Base-by-base conservation (phyloP, 1,139 yeast genomes). In the Ogataea hybrid region DNA sequence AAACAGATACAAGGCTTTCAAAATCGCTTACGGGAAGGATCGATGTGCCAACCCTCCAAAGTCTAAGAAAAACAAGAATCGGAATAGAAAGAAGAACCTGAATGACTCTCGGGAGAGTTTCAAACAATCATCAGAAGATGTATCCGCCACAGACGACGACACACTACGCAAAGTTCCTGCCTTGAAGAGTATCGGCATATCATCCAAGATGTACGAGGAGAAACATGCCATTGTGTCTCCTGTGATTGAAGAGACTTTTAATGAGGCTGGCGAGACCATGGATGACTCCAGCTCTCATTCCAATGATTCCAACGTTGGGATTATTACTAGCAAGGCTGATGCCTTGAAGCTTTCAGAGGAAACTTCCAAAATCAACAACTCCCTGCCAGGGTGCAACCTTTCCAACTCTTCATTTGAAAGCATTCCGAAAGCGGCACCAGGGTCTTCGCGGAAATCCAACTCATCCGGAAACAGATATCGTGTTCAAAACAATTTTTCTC, bases 11-110 rank as follows among this genome's bases (percentile, higher is more conserved):
- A 59, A 56, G 38, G 59, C 59, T 37, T 73, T 84, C 52, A 84
- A 82, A 57, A 82, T 89, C 50, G 81, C 85, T 54, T 89, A 83
- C 64, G 97, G 97, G 44, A 92, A 92, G 63, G 97, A 89, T 63
- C 75, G 98, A 57, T 92, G 97, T 65, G 97, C 95, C 22, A 87
- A 88, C 60, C 79, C 82, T 42, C 87, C 88, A 28, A 71, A 81
- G 55, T 40, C 53, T 16, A 57, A 51, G 39, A 59, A 52, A 37
- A 41, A 36, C 32, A 57, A 53, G 42, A 51, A 52, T 43, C 48
- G 43, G 25, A 44, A 42, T 28, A 46, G 41, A 6, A 40, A 35
- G 11, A 31, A 44, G 35, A 25, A 25, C 14, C 23, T 25, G 17
- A 14, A 22, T 2, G 28, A 22, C 5, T 15, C 22, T 6, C 20